Base-by-base conservation (phyloP, 208 protist species). In the Trypanosoma congolense region DNA sequence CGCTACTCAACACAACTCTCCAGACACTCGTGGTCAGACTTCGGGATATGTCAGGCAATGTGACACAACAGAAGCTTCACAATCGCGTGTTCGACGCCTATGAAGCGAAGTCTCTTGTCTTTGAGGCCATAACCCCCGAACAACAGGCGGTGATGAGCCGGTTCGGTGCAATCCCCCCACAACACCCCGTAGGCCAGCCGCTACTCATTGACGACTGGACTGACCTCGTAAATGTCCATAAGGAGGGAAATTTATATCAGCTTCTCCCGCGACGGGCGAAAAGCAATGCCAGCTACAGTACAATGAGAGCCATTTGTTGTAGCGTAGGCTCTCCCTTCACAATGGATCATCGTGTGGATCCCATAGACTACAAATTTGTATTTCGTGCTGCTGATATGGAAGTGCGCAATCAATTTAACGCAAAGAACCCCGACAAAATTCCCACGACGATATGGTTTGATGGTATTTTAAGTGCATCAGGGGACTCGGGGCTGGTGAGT, bases 31-130 rank as follows among this genome's bases (percentile, higher is more conserved):
- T 94, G 31, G 81, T 94, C 2, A 73, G 79, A 0, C 72, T 94
- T 41, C 75, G 83, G 0, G 87, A 94, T 51, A 83, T 92, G 61
- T 86, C 78, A 1, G 87, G 87, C 6, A 91, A 92, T 44, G 82
- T 94, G 24, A 86, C 80, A 10, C 75, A 82, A 56, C 87, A 94
- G 45, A 94, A 94, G 49, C 77, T 94, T 44, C 87, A 94, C 66
- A 94, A 86, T 55, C 78, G 87, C 29, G 80, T 94, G 4, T 94
- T 94, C 63, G 87, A 94, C 53, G 87, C 87, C 0, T 94, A 94
- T 52, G 87, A 94, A 55, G 87, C 87, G 0, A 94, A 94, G 66
- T 75, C 83, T 10, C 79, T 94, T 26, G 87, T 91, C 16, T 92
- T 94, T 57, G 83, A 94, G 47, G 81, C 70, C 22, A 87, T 94